These are phyloP conservation scores for Zizania palustris DNA, from an alignment of 202 grass and related monocot species.

Conservation along the genomic window DNA sequence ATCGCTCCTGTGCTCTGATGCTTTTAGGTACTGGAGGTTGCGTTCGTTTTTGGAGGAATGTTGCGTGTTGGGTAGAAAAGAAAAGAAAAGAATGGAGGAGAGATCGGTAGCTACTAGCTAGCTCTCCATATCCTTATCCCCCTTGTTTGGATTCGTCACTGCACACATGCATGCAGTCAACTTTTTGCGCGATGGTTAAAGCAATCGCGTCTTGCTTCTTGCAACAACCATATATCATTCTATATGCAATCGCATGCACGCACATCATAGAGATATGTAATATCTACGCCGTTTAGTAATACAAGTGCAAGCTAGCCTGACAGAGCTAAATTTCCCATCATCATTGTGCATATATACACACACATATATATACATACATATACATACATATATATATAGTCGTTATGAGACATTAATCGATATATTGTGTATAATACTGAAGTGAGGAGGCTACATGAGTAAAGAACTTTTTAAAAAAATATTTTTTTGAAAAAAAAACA, in stretches of 20 bases:
- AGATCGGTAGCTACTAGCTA: not conserved
- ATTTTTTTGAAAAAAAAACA: too few species aligned
- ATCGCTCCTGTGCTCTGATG: not conserved
- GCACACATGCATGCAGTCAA: not conserved
- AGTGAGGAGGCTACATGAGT: too few species aligned
- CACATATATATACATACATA: too few species aligned
- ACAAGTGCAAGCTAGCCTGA: not conserved
- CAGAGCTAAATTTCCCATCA: not conserved
- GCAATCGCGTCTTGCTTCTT: too few species aligned
- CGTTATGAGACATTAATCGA: not conserved
- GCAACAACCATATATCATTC: too few species aligned
- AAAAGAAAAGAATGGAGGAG: not conserved
- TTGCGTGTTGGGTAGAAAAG: not conserved
- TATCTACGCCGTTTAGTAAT: not conserved
- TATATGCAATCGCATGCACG: too few species aligned
- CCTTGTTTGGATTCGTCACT: not conserved
- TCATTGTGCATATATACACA: too few species aligned
- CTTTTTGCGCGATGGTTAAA: not conserved
- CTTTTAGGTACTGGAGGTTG: not conserved
- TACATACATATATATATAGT: too few species aligned
- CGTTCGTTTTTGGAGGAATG: not conserved
- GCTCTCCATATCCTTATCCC: constrained; percentile 11
- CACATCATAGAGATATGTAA: too few species aligned
- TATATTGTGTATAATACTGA: too few species aligned
- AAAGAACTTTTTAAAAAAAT: too few species aligned